Evolutionary conservation across 1,284 basidiomycete genomes (phyloP).

Genomic region (Lignosus rhinocerotis): DNA sequence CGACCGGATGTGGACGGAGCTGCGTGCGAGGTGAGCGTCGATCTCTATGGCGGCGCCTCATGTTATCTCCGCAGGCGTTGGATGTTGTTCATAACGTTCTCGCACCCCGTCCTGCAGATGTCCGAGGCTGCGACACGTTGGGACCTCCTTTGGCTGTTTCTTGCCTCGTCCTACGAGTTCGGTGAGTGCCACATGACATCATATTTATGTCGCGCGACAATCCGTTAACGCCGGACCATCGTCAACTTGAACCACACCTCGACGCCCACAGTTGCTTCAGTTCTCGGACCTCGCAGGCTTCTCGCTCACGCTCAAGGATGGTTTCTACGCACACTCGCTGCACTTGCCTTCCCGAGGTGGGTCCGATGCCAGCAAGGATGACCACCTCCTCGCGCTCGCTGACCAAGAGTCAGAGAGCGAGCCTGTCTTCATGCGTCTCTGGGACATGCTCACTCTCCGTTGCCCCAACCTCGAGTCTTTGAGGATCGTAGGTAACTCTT

Average conservation of each 20-base stretch:
- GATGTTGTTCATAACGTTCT: not conserved
- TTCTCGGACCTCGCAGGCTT: conserved; percentile 63
- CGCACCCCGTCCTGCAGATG: conserved; percentile 44
- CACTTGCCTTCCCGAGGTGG: conserved; percentile 55
- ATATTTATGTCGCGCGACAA: not conserved
- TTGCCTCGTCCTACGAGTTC: conserved; percentile 57
- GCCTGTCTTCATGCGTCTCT: conserved; percentile 48
- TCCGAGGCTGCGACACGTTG: conserved; percentile 57
- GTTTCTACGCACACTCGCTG: conserved; percentile 58
- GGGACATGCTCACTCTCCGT: conserved; percentile 65
- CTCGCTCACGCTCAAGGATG: conserved; percentile 53
- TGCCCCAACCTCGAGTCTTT: conserved; percentile 66
- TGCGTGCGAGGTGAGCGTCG: conserved; percentile 54
- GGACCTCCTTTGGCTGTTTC: conserved; percentile 59
- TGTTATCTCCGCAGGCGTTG: not conserved
- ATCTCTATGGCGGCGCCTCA: not conserved
- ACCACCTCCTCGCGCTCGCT: conserved; percentile 13
- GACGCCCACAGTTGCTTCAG: conserved; percentile 54
- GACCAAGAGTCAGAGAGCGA: conserved; percentile 35
- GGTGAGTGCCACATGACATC: conserved; percentile 41
- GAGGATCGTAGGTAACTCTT: conserved; percentile 54
- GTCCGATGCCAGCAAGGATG: conserved; percentile 23
- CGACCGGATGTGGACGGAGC: conserved; percentile 74
- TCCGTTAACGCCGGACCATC: too few relatives aligned
- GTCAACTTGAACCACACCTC: too few relatives aligned